Evolutionary conservation across 2,329 filamentous ascomycete genomes (phyloP).

Genomic region (Fusarium sp.): DNA sequence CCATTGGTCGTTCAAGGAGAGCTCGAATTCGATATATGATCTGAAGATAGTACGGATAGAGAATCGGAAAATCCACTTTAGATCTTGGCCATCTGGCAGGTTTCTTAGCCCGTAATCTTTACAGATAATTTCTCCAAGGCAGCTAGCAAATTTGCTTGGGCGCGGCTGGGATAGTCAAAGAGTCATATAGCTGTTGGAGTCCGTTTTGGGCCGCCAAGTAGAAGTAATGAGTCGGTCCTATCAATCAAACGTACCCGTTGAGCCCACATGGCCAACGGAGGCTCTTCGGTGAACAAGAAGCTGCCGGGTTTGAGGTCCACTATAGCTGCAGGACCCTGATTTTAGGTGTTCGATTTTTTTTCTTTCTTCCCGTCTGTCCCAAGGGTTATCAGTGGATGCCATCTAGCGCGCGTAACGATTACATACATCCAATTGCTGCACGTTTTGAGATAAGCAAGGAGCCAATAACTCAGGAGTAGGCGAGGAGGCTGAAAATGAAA

Average conservation of each 20-base stretch:
- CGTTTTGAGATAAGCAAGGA: slow-evolving; percentile 27
- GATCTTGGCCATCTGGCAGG: slow-evolving; percentile 16
- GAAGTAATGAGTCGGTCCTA: slow-evolving; percentile 39
- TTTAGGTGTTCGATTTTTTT: slow-evolving; percentile 28
- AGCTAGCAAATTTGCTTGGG: slow-evolving; percentile 28
- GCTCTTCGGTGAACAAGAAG: slow-evolving; percentile 46
- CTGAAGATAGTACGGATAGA: slow-evolving; percentile 12
- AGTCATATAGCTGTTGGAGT: slow-evolving; percentile 39
- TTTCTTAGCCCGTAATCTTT: slow-evolving; percentile 23
- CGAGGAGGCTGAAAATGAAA: slow-evolving; percentile 24
- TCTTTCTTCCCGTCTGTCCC: neutral
- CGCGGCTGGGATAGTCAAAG: slow-evolving; percentile 28
- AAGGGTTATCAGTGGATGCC: slow-evolving; percentile 36
- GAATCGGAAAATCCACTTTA: slow-evolving; percentile 30
- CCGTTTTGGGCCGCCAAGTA: slow-evolving; percentile 26
- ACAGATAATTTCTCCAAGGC: slow-evolving; percentile 13
- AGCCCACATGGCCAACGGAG: slow-evolving; percentile 47
- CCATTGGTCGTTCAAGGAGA: slow-evolving; percentile 33
- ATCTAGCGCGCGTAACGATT: slow-evolving; percentile 43
- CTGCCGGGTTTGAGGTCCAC: slow-evolving; percentile 33
- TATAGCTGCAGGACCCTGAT: slow-evolving; percentile 42
- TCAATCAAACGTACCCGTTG: slow-evolving; percentile 32
- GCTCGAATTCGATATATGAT: slow-evolving; percentile 25
- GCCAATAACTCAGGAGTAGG: neutral
- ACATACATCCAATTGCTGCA: slow-evolving; percentile 41